Percentiles rank a stretch among this genome's conserved stretches.
phyloP scores from a whole-genome alignment of 371 early-diverging fungal species.

The Rhizopus delemar region DNA sequence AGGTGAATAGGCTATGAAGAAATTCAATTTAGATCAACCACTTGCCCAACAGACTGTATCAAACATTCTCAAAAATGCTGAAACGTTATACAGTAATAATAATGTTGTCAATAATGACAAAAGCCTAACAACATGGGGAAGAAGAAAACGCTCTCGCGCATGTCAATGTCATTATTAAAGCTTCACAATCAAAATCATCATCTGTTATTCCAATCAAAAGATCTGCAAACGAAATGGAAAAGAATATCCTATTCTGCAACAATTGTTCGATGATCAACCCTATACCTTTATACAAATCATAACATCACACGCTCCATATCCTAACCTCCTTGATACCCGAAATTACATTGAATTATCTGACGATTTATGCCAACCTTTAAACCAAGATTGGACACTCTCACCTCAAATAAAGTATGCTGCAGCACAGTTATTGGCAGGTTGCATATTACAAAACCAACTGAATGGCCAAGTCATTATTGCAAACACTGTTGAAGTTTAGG shows the following conservation, averaged over 20 bases:
- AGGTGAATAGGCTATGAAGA: too few relatives aligned
- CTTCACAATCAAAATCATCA: conserved; percentile 6
- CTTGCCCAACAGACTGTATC: too few relatives aligned
- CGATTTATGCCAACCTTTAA: conserved; percentile 5
- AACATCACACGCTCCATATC: conserved; percentile 7
- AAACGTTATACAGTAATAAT: too few relatives aligned
- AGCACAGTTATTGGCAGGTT: conserved; percentile 18
- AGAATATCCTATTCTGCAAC: conserved; percentile 7
- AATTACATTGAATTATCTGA: conserved; percentile 6
- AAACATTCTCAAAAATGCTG: too few relatives aligned
- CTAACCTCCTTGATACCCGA: not conserved
- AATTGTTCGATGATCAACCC: conserved; percentile 1
- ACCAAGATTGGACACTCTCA: conserved; percentile 11
- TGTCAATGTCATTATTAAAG: conserved; percentile 3
- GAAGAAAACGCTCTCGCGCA: conserved; percentile 2
- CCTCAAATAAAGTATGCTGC: conserved; percentile 24
- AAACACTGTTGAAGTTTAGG: conserved; percentile 32
- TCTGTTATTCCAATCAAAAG: conserved; percentile 7
- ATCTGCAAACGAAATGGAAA: conserved; percentile 7
- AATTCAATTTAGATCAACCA: too few relatives aligned
- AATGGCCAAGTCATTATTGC: conserved; percentile 25
- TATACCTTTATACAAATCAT: conserved; percentile 6
- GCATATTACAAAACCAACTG: conserved; percentile 13
- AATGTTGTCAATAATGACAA: too few relatives aligned
- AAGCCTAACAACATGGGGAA: conserved; percentile 1